Evolutionary conservation across 495 filamentous ascomycete species (phyloP), one percentile per base, ranked within the genome.

Genomic region (Podospora bellae-mahoneyi): DNA sequence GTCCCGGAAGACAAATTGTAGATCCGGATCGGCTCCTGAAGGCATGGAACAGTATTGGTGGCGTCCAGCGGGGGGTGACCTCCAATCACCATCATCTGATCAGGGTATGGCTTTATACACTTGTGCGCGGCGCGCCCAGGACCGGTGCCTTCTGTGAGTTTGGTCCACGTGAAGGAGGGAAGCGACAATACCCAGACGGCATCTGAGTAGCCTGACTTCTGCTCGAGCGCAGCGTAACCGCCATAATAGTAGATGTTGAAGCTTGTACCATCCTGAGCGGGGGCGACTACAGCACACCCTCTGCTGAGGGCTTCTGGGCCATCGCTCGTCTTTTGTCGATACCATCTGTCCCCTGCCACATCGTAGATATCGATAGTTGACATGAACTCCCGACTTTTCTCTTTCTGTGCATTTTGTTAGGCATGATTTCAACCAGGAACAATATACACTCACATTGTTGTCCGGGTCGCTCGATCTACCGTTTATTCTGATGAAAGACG

Each of bases 191-290:
- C 84, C 76, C 89, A 93, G 16, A 93, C 87, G 63, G 91, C 88
- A 69, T 91, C 89, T 13, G 77, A 86, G 54, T 81, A 84, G 0
- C 30, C 30, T 39, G 19, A 18, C 2, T 69, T 63, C 1, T 70
- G 34, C 13, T 81, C 58, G 18, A 86, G 60, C 0, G 87, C 88
- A 60, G 87, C 75, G 66, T 86, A 90, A 3, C 90, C 90, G 20
- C 90, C 90, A 69, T 93, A 93, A 68, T 89, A 89, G 73, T 92
- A 93, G 65, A 93, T 90, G 70, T 91, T 89, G 73, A 86, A 85
- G 16, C 86, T 88, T 5, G 86, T 88, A 4, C 72, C 74, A 70
- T 93, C 90, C 39, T 78, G 66, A 1, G 90, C 88, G 19, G 83
- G 76, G 0, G 86, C 89, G 39, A 89, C 79, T 1, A 90, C 86